Conservation (phyloP, 83 land plant genomes). For the Thuja plicata region DNA sequence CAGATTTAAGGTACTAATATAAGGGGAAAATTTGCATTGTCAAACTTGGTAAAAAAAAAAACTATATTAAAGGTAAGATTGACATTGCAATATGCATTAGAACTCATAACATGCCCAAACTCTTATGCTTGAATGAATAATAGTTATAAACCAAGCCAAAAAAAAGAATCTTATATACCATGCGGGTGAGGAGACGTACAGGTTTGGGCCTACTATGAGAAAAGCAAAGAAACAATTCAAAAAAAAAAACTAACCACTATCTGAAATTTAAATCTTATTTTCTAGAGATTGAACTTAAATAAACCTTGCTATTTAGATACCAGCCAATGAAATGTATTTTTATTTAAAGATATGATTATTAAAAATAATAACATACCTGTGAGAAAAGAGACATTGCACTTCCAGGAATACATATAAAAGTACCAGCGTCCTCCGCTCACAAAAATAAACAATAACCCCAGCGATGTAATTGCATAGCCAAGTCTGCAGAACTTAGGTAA, state of each 20-base stretch:
- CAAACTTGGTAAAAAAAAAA: too few species aligned
- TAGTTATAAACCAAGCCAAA: neutral
- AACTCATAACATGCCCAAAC: too few species aligned
- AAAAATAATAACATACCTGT: conserved; percentile 44
- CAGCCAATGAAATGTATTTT: neutral
- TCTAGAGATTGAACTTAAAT: neutral
- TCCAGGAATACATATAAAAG: conserved; percentile 74
- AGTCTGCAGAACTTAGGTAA: conserved; percentile 62
- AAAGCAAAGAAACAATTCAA: too few species aligned
- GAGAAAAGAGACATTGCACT: conserved; percentile 62
- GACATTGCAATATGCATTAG: too few species aligned
- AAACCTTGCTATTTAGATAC: neutral
- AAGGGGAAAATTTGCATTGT: too few species aligned
- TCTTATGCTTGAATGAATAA: neutral
- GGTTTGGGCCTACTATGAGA: neutral
- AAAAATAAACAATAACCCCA: conserved; percentile 64
- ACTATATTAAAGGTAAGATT: too few species aligned
- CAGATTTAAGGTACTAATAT: too few species aligned
- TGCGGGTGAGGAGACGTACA: neutral
- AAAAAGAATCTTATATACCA: neutral
- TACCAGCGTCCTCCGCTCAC: conserved; percentile 84
- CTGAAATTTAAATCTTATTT: neutral
- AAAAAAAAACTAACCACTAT: neutral
- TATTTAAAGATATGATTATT: too few species aligned
- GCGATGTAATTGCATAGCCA: conserved; percentile 91